These are phyloP conservation scores for Colletotrichum tanaceti DNA, from an alignment of 2,329 filamentous ascomycete species.

Conservation along the genomic window DNA sequence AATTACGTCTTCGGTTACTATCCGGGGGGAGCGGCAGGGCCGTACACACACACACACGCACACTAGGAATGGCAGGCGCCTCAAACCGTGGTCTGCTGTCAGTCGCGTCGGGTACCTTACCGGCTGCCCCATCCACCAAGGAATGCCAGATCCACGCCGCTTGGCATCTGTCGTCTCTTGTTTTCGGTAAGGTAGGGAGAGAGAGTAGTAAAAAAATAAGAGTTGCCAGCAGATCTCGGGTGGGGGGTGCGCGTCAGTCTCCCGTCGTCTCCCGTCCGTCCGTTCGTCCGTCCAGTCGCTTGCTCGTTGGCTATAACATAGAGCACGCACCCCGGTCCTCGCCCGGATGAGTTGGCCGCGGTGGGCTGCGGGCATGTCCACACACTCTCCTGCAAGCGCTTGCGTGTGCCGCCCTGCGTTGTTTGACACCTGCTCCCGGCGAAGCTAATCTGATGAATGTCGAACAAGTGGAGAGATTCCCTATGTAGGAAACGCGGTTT, in stretches of 20 bases:
- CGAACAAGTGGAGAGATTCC: slow-evolving; percentile 35
- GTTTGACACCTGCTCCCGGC: slow-evolving; percentile 15
- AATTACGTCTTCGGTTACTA: slow-evolving; percentile 33
- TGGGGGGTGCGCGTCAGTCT: slow-evolving; percentile 23
- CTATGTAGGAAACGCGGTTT: slow-evolving; percentile 1
- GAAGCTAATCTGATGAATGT: slow-evolving; percentile 36
- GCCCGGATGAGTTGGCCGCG: slow-evolving; percentile 31
- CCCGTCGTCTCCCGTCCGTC: background rate
- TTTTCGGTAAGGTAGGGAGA: slow-evolving; percentile 2
- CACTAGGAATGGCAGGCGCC: background rate
- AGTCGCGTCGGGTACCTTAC: background rate
- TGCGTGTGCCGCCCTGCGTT: slow-evolving; percentile 33
- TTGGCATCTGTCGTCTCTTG: slow-evolving; percentile 27
- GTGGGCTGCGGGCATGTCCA: slow-evolving; percentile 26
- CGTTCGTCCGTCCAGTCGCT: slow-evolving; percentile 19
- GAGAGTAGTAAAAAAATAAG: background rate
- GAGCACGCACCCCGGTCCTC: slow-evolving; percentile 22
- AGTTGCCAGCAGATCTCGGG: background rate
- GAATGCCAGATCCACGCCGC: slow-evolving; percentile 35
- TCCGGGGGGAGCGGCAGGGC: background rate
- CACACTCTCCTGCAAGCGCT: slow-evolving; percentile 36
- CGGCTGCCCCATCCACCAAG: slow-evolving; percentile 17
- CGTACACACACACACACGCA: background rate
- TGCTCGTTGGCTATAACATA: slow-evolving; percentile 14
- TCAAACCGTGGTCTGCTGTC: slow-evolving; percentile 9